Conservation (phyloP, 164 flowering plant genomes). For the Buxus sempervirens region DNA sequence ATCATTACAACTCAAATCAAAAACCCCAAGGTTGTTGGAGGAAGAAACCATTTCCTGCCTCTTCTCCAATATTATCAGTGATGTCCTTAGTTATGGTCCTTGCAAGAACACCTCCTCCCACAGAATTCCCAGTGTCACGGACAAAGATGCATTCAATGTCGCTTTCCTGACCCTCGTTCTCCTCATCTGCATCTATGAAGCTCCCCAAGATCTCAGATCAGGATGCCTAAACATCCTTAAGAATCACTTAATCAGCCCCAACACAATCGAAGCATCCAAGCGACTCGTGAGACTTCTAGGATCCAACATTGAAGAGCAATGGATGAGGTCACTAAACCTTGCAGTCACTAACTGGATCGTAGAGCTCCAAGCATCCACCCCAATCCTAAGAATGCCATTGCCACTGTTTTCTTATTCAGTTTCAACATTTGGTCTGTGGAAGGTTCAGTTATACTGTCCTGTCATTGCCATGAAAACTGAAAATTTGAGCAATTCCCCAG, state of each 20-base stretch:
- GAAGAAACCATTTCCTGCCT: conserved; percentile 34
- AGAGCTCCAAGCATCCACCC: conserved; percentile 35
- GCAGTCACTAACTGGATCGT: conserved; percentile 77
- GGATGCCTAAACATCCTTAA: conserved; percentile 42
- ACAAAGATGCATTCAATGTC: conserved; percentile 55
- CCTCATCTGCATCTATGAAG: conserved; percentile 75
- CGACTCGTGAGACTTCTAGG: conserved; percentile 67
- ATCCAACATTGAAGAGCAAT: conserved; percentile 71
- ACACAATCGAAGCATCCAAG: conserved; percentile 48
- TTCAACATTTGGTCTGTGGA: conserved; percentile 73
- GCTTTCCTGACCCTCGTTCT: conserved; percentile 52
- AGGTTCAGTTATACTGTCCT: conserved; percentile 85
- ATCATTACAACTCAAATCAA: conserved; percentile 28
- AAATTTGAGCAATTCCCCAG: conserved; percentile 33
- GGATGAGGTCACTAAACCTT: conserved; percentile 83
- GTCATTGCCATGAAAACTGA: conserved; percentile 66
- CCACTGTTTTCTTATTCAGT: conserved; percentile 65
- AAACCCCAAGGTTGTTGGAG: conserved; percentile 24
- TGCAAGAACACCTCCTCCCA: conserved; percentile 24
- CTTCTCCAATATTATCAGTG: conserved; percentile 42
- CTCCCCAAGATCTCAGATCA: conserved; percentile 60
- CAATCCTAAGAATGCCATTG: conserved; percentile 39
- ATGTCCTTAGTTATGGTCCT: conserved; percentile 52
- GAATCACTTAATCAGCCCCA: conserved; percentile 36
- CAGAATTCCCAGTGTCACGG: conserved; percentile 30